phyloP scores from a whole-genome alignment of 441 rosid species.

The Isatis lusitanica region DNA sequence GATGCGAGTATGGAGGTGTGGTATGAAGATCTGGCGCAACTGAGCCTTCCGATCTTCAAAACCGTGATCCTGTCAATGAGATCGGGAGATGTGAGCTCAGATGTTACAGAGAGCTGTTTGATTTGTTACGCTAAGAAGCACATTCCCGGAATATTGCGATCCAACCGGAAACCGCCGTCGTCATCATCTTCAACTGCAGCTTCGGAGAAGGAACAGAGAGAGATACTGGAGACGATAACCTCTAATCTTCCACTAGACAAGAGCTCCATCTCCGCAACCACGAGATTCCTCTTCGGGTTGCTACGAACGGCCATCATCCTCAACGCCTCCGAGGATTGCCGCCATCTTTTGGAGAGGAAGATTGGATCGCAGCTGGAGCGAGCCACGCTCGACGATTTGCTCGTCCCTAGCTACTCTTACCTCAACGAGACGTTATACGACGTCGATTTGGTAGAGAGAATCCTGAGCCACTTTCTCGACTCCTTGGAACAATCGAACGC shows the following conservation, averaged over 20 bases:
- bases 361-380: slow-evolving; percentile 63
- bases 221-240: slow-evolving; percentile 57
- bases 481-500: slow-evolving; percentile 38
- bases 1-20: slow-evolving; percentile 41
- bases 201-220: slow-evolving; percentile 63
- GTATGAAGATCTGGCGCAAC: slow-evolving; percentile 58
- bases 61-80: slow-evolving; percentile 53
- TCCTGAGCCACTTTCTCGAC: slow-evolving; percentile 56
- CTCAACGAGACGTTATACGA: slow-evolving; percentile 72
- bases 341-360: slow-evolving; percentile 53
- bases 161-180: slow-evolving; percentile 48
- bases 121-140: slow-evolving; percentile 58
- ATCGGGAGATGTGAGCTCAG: slow-evolving; percentile 46
- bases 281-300: slow-evolving; percentile 51
- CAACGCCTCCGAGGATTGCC: slow-evolving; percentile 55
- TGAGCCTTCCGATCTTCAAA: slow-evolving; percentile 49
- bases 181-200: slow-evolving; percentile 44
- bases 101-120: slow-evolving; percentile 58
- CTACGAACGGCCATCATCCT: slow-evolving; percentile 61
- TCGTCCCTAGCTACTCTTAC: slow-evolving; percentile 74
- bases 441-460: slow-evolving; percentile 68
- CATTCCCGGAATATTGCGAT: slow-evolving; percentile 62
- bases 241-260: slow-evolving; percentile 52
- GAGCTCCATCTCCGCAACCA: slow-evolving; percentile 45
- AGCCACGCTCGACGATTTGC: slow-evolving; percentile 66